A percentile compares a stretch with the other conserved stretches of the same genome.
Evolutionary conservation across 768 basidiomycete genomes (phyloP).

Genomic region (Hericium rajendrae): DNA sequence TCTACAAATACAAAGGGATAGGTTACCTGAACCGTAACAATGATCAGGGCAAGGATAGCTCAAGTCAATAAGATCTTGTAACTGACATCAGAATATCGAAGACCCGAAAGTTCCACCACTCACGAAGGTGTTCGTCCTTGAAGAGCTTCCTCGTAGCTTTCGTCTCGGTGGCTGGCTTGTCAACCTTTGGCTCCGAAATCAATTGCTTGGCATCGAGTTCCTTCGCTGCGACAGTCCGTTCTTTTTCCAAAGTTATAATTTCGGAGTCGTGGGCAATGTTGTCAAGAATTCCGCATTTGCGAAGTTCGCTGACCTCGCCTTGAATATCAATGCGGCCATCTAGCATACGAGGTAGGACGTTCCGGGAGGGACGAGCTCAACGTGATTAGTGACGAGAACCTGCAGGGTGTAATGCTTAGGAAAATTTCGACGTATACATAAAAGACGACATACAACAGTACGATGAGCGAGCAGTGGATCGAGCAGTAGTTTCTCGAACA

Average conservation of each 20-base stretch:
- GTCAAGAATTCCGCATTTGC: constrained; percentile 50
- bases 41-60: constrained; percentile 39
- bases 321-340: constrained; percentile 75
- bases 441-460: constrained; percentile 42
- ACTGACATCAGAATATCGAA: background rate
- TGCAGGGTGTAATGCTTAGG: constrained; percentile 11
- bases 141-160: constrained; percentile 68
- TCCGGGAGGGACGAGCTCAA: constrained; percentile 71
- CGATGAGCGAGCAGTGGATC: constrained; percentile 58
- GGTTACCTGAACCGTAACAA: constrained; percentile 31
- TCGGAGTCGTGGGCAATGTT: constrained; percentile 39
- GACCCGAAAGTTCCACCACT: constrained; percentile 17
- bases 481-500: constrained; percentile 54
- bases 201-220: constrained; percentile 20
- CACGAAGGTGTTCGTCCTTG: constrained; percentile 76
- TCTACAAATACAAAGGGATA: background rate
- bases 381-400: constrained; percentile 76
- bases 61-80: constrained; percentile 48
- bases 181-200: constrained; percentile 17
- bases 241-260: constrained; percentile 40
- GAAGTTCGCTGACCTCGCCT: constrained; percentile 58
- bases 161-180: constrained; percentile 18
- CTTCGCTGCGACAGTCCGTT: constrained; percentile 15
- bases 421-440: background rate
- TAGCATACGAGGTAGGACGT: constrained; percentile 63